Conservation (phyloP, 163 green algal species). For the Botryococcus braunii region DNA sequence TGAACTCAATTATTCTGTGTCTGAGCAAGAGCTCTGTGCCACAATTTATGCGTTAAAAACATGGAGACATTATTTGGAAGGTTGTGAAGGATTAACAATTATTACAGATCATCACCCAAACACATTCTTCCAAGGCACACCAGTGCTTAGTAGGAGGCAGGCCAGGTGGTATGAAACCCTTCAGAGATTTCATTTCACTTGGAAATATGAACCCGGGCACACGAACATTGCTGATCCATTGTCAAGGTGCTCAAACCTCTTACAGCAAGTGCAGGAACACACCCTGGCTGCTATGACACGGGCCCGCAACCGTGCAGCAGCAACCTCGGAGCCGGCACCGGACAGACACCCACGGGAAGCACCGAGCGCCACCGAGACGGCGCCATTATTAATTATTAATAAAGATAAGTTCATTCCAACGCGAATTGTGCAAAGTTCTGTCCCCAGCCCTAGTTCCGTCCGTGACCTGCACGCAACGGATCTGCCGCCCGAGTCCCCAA, state of each 20-base stretch:
- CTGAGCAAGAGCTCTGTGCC: slow-evolving; percentile 37
- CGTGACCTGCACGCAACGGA: no score
- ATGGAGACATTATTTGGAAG: slow-evolving; percentile 44
- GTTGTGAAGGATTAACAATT: slow-evolving; percentile 20
- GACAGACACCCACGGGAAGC: no score
- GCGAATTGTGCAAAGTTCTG: no score
- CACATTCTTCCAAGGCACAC: slow-evolving; percentile 21
- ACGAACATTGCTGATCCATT: slow-evolving; percentile 27
- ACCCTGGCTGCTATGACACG: background rate
- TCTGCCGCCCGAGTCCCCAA: no score
- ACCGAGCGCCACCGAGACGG: no score
- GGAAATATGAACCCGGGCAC: slow-evolving; percentile 18
- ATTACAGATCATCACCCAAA: slow-evolving; percentile 32
- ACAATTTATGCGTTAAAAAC: slow-evolving; percentile 21
- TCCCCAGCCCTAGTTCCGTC: no score
- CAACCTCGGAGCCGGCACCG: no score
- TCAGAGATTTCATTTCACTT: slow-evolving; percentile 13
- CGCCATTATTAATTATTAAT: no score
- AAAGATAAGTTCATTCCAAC: no score
- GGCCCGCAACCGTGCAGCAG: background rate
- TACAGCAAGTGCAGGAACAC: no score
- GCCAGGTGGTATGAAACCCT: slow-evolving; percentile 13
- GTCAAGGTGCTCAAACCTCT: background rate
- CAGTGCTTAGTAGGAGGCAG: slow-evolving; percentile 9
- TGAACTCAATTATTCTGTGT: slow-evolving; percentile 29